A percentile compares a stretch with the other conserved stretches of the same genome.
Conservation (phyloP, 2,329 filamentous ascomycete genomes). For the Pseudogymnoascus sp. region DNA sequence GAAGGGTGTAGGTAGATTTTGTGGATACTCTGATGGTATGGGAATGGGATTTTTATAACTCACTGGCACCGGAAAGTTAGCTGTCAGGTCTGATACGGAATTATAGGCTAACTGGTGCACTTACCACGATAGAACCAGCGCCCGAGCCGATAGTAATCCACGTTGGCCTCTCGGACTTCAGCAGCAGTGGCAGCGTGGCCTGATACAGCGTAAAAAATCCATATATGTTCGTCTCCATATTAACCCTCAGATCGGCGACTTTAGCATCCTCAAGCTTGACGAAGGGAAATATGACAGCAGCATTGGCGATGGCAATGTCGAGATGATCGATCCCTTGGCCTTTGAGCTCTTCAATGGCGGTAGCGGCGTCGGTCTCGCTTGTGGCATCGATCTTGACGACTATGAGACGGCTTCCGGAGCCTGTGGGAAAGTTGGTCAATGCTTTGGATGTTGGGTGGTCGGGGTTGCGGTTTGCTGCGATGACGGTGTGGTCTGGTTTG, state of each 20-base stretch:
- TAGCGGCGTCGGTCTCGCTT: conserved; percentile 21
- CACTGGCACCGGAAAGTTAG: not conserved
- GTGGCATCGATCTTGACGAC: conserved; percentile 28
- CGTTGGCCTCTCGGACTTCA: conserved; percentile 26
- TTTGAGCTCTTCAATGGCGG: conserved; percentile 23
- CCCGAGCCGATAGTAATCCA: conserved; percentile 27
- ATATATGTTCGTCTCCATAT: conserved; percentile 25
- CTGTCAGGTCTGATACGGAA: not conserved
- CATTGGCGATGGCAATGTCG: conserved; percentile 32
- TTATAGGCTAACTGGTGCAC: not conserved
- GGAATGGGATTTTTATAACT: not conserved
- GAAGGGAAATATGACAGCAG: conserved; percentile 20
- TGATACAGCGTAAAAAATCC: conserved; percentile 28
- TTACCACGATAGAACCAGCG: conserved; percentile 20
- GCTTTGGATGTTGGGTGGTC: conserved; percentile 22
- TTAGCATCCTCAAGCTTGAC: conserved; percentile 26
- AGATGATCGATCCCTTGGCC: conserved; percentile 25
- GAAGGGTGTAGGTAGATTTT: not conserved
- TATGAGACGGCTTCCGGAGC: conserved; percentile 24
- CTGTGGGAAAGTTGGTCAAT: conserved; percentile 23
- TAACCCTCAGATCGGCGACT: conserved; percentile 20
- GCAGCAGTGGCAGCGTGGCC: conserved; percentile 26
- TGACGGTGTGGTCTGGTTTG: conserved; percentile 29
- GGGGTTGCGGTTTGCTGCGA: conserved; percentile 31
- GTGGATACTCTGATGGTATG: no score